Evolutionary conservation across 1,284 basidiomycete genomes (phyloP), one percentile per base, ranked within the genome.

Genomic region (Cronartium quercuum): DNA sequence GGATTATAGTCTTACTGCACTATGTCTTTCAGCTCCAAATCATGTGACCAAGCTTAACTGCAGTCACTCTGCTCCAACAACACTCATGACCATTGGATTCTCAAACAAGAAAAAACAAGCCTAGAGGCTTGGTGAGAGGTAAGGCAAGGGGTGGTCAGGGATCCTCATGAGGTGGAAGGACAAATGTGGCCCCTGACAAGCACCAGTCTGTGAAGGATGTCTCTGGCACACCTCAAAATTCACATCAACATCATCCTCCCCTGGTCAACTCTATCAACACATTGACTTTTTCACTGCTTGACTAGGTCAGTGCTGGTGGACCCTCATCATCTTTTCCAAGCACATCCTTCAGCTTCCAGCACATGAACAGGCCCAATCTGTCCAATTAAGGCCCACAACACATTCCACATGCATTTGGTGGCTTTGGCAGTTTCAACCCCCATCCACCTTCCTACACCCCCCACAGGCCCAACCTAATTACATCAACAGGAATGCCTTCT

Each of bases 71-170:
- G 51, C 51, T 35, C 68, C n/a, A 47, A 29, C 21, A 62, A 47
- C 35, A 44, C 57, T 24, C 7, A 42, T 58, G 34, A 61, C 51
- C 37, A 34, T 34, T 29, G 41, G 61, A 69, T 41, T 42, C 57
- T 61, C 68, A 29, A 44, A 38, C 24, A 57, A 58, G 37, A 62
- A 69, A 62, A 58, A 42, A 40, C 38, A 60, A 40, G 44, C n/a
- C 40, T 9, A 34, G 41, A 41, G 38, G 10, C 34, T 21, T 2
- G 34, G 51, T 12, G 40, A 57, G n/a, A 44, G 68, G 58, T 44
- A 69, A 35, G 38, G 37, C 7, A 69, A 62, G 68, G 51, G 51
- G 51, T 1, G 15, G 7, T 55, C 51, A 24, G 29, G 51, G 51
- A 12, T 55, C 51, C 6, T 21, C 29, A 24, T 6, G 12, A 24